A percentile compares a stretch with the other conserved stretches of the same genome.
These are phyloP conservation scores for Mycena kentingensis DNA, from an alignment of 768 basidiomycete genomes.

Conservation along the genomic window DNA sequence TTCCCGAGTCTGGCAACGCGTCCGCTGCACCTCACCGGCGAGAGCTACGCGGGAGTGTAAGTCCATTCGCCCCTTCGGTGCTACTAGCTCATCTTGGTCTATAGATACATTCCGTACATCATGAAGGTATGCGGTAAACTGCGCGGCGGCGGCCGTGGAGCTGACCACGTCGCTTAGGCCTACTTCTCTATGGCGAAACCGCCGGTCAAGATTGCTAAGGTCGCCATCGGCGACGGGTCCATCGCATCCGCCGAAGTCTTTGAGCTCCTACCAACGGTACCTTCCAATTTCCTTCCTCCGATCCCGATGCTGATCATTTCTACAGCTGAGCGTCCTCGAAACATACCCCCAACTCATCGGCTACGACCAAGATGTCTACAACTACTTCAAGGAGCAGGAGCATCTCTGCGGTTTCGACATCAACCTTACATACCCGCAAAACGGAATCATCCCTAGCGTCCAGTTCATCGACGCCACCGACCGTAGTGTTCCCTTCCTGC, in stretches of 20 bases:
- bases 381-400: slow-evolving; percentile 69
- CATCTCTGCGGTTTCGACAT: slow-evolving; percentile 67
- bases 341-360: slow-evolving; percentile 78
- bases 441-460: slow-evolving; percentile 49
- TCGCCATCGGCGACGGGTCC: slow-evolving; percentile 72
- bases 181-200: slow-evolving; percentile 65
- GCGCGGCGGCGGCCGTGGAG: no score
- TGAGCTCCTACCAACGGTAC: slow-evolving; percentile 56
- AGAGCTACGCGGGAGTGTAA: slow-evolving; percentile 76
- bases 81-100: neutral
- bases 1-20: slow-evolving; percentile 70
- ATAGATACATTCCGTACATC: slow-evolving; percentile 56
- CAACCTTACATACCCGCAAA: slow-evolving; percentile 70
- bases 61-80: slow-evolving; percentile 43
- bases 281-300: slow-evolving; percentile 19
- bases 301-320: slow-evolving; percentile 4
- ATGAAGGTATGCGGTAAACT: slow-evolving; percentile 40
- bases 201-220: slow-evolving; percentile 66
- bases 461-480: slow-evolving; percentile 36
- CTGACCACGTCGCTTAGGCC: slow-evolving; percentile 28
- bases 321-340: slow-evolving; percentile 57
- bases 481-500: slow-evolving; percentile 36
- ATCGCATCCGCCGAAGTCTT: slow-evolving; percentile 54
- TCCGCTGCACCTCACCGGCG: slow-evolving; percentile 69
- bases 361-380: slow-evolving; percentile 65